Percentiles rank a stretch among this genome's conserved stretches.
These are phyloP conservation scores for Debaryomyces castellii DNA, from an alignment of 805 yeast genomes.

Conservation along the genomic window DNA sequence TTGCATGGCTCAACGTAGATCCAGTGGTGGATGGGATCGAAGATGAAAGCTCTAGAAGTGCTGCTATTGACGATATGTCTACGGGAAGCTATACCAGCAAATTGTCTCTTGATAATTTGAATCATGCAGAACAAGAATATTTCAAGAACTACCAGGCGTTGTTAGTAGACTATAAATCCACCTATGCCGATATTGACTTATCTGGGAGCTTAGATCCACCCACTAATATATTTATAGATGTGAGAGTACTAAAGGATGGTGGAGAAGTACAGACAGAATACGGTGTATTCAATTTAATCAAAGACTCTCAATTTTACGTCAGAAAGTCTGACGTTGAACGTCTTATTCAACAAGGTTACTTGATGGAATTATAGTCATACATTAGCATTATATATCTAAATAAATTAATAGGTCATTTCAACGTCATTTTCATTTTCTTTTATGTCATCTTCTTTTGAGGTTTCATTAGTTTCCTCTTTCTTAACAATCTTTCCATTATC, in stretches of 20 bases:
- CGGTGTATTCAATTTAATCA: slow-evolving; percentile 90
- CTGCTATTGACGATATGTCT: slow-evolving; percentile 2
- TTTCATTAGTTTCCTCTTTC: slow-evolving; percentile 3
- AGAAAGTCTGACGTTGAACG: slow-evolving; percentile 93
- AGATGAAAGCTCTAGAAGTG: not conserved
- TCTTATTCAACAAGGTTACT: slow-evolving; percentile 88
- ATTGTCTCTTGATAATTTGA: slow-evolving; percentile 49
- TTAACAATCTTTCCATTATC: not conserved
- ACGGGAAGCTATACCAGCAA: slow-evolving; percentile 22
- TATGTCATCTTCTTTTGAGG: not conserved
- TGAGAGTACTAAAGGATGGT: slow-evolving; percentile 87
- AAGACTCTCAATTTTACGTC: slow-evolving; percentile 92
- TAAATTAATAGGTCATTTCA: slow-evolving; percentile 6
- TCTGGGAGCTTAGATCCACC: slow-evolving; percentile 93
- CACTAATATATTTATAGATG: slow-evolving; percentile 87
- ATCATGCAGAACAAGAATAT: slow-evolving; percentile 81
- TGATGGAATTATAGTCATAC: slow-evolving; percentile 59
- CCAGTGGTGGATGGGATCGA: slow-evolving; percentile 25
- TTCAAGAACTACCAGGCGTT: slow-evolving; percentile 67
- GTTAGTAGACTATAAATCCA: slow-evolving; percentile 73
- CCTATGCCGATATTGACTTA: slow-evolving; percentile 78
- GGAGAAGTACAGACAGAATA: slow-evolving; percentile 98
- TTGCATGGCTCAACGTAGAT: slow-evolving; percentile 71
- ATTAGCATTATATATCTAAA: not conserved
- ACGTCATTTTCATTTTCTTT: slow-evolving; percentile 5